These are phyloP conservation scores for Macrophomina pseudophaseolina DNA, from an alignment of 2,329 filamentous ascomycete species.

Conservation along the genomic window DNA sequence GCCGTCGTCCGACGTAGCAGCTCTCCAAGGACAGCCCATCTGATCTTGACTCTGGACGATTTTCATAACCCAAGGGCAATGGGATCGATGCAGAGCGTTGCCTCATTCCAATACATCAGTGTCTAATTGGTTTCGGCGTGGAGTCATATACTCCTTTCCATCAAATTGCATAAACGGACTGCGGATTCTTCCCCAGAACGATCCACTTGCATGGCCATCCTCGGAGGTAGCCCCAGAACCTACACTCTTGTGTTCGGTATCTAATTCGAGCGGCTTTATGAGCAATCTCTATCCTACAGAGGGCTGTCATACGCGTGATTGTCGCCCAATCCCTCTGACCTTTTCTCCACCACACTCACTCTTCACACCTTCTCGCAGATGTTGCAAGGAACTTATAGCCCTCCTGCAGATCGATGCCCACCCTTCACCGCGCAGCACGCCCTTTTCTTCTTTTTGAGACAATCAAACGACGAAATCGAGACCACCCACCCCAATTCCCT, in stretches of 20 bases:
- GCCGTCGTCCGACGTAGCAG: not conserved
- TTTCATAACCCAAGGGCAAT: no score
- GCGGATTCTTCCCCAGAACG: not conserved
- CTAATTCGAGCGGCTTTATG: constrained; percentile 1
- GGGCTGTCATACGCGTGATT: not conserved
- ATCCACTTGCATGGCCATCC: not conserved
- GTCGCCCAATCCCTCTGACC: not conserved
- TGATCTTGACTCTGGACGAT: not conserved
- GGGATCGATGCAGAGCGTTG: no score
- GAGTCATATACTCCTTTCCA: no score
- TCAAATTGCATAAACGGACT: no score
- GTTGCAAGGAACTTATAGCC: not conserved
- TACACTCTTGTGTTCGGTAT: not conserved
- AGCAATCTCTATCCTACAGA: constrained; percentile 24
- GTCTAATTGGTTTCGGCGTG: no score
- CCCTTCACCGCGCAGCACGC: not conserved
- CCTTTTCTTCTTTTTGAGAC: not conserved
- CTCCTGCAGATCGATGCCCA: not conserved
- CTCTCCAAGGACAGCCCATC: not conserved
- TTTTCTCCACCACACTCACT: not conserved
- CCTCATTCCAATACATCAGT: no score
- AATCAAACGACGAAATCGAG: not conserved
- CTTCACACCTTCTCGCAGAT: not conserved
- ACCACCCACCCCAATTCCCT: not conserved
- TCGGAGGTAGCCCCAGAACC: not conserved